Conservation (phyloP, 2,329 filamentous ascomycete genomes). For the Hymenotorrendiella dingleyae region DNA sequence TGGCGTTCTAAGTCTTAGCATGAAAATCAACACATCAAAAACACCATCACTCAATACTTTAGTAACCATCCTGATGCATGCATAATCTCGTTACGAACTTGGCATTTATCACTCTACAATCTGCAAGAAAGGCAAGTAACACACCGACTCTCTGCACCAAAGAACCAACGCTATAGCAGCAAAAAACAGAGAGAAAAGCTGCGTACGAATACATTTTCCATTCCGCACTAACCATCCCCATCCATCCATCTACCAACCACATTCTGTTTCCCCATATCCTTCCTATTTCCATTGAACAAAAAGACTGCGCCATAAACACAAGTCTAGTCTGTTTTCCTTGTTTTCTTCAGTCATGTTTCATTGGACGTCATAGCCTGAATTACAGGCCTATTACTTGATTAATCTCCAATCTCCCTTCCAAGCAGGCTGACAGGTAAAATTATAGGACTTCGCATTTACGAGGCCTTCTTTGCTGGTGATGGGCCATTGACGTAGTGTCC, state of each 20-base stretch:
- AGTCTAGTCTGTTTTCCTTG: background rate
- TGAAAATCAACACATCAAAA: too few species aligned
- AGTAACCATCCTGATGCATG: too few species aligned
- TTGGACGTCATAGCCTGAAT: background rate
- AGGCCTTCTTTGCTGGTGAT: constrained; percentile 54
- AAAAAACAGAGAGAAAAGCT: background rate
- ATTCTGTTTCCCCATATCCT: background rate
- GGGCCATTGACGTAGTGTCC: constrained; percentile 62
- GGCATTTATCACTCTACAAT: constrained; percentile 2
- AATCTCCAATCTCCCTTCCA: too few species aligned
- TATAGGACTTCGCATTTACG: constrained; percentile 14
- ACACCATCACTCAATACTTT: too few species aligned
- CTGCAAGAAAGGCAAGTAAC: background rate
- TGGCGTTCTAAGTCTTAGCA: too few species aligned
- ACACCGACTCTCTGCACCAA: background rate
- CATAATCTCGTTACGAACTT: background rate
- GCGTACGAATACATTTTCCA: constrained; percentile 1
- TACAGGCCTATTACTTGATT: too few species aligned
- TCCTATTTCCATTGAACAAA: background rate
- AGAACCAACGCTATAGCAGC: background rate
- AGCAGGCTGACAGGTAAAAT: too few species aligned
- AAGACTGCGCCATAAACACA: too few species aligned
- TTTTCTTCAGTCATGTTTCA: background rate
- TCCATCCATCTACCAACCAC: background rate
- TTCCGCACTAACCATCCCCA: background rate